Conservation (phyloP, 257 asterid species). For the Solanum chilense region DNA sequence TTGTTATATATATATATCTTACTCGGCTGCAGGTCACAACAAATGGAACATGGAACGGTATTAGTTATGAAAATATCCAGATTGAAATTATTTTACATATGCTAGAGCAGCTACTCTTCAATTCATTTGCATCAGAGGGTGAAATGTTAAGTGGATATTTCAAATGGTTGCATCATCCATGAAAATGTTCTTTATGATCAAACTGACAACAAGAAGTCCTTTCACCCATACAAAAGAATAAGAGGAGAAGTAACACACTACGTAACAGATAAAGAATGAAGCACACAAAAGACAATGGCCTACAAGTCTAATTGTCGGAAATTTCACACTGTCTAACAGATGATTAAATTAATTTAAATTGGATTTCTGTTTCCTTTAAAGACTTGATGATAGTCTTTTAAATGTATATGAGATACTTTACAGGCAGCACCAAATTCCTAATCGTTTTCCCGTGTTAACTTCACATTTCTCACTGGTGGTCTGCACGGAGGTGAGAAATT, state of each 20-base stretch:
- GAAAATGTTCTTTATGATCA: background rate
- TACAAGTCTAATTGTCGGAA: background rate
- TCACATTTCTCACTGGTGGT: background rate
- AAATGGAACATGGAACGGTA: background rate
- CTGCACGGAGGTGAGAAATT: background rate
- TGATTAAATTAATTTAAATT: background rate
- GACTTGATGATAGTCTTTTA: background rate
- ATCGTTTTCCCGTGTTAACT: background rate
- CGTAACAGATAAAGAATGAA: background rate
- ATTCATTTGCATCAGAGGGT: background rate
- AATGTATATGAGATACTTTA: background rate
- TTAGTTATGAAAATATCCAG: background rate
- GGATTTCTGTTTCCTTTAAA: background rate
- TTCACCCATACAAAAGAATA: background rate
- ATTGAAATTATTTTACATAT: background rate
- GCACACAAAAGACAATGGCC: background rate
- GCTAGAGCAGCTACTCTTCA: background rate
- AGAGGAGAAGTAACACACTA: background rate
- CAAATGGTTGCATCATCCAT: background rate
- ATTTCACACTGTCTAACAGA: background rate
- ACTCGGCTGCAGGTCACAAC: conserved; percentile 15
- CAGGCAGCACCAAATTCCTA: background rate
- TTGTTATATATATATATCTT: conserved; percentile 4
- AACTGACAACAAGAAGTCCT: background rate
- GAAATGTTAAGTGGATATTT: background rate